Conservation (phyloP, 495 filamentous ascomycete species). For the Chaetomium tenue region DNA sequence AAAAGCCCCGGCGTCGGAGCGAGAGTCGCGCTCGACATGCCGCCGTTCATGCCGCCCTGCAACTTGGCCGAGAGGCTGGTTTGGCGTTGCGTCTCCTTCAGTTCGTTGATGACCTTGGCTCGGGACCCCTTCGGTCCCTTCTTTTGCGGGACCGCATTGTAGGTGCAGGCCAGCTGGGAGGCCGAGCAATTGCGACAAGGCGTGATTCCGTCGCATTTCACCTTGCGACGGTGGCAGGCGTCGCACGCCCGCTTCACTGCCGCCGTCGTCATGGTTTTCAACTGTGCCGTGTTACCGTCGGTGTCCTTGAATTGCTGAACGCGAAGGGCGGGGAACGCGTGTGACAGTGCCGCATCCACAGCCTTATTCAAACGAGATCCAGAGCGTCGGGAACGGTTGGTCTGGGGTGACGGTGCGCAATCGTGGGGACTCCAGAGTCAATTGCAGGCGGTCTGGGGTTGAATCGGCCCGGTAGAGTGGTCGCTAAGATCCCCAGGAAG, state of each 20-base stretch:
- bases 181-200: slow-evolving; percentile 70
- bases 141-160: slow-evolving; percentile 81
- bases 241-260: slow-evolving; percentile 72
- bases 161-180: slow-evolving; percentile 70
- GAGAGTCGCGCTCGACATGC: slow-evolving; percentile 46
- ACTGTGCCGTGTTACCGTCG: slow-evolving; percentile 19
- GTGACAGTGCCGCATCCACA: slow-evolving; percentile 34
- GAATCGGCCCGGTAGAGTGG: slow-evolving; percentile 33
- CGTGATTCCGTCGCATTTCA: slow-evolving; percentile 70
- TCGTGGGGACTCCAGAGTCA: slow-evolving; percentile 39
- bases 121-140: slow-evolving; percentile 81
- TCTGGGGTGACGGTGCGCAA: slow-evolving; percentile 26
- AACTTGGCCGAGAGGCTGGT: slow-evolving; percentile 55
- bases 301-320: slow-evolving; percentile 22
- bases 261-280: slow-evolving; percentile 43
- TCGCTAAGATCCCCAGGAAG: slow-evolving; percentile 15
- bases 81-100: slow-evolving; percentile 64
- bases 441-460: slow-evolving; percentile 33
- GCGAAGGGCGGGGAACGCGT: slow-evolving; percentile 27
- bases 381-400: slow-evolving; percentile 20
- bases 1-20: slow-evolving; percentile 58
- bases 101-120: slow-evolving; percentile 77
- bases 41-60: slow-evolving; percentile 45
- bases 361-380: slow-evolving; percentile 27
- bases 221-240: slow-evolving; percentile 79